Evolutionary conservation across 441 rosid genomes (phyloP).

Genomic region (Mallotus repandus): DNA sequence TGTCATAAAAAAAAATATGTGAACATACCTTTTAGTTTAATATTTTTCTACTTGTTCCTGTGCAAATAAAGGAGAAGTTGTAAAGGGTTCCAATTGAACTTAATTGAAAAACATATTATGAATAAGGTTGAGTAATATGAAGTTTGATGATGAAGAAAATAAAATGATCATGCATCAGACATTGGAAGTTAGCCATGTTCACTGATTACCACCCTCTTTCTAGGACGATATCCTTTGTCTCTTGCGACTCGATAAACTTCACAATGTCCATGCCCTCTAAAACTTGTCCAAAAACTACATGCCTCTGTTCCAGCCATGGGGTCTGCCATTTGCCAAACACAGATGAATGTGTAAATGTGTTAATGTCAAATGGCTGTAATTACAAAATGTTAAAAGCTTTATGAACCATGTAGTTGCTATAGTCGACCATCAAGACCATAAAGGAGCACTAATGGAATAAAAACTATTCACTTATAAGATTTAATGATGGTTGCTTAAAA

Average conservation of each 20-base stretch:
- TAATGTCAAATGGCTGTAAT: not conserved
- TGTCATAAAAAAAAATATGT: too few relatives aligned
- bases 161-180: slow-evolving; percentile 41
- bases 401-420: not conserved
- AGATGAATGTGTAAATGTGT: not conserved
- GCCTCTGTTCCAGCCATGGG: slow-evolving; percentile 90
- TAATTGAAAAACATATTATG: not conserved
- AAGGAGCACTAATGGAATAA: not conserved
- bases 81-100: not conserved
- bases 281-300: slow-evolving; percentile 96
- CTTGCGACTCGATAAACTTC: slow-evolving; percentile 76
- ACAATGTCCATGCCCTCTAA: slow-evolving; percentile 94
- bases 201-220: slow-evolving; percentile 69
- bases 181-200: slow-evolving; percentile 91
- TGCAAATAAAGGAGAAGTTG: not conserved
- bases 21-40: not conserved
- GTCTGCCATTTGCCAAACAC: slow-evolving; percentile 54
- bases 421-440: not conserved
- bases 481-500: not conserved
- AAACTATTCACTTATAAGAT: too few relatives aligned
- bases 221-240: slow-evolving; percentile 71
- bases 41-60: slow-evolving; percentile 3
- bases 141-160: slow-evolving; percentile 4
- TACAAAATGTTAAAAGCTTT: not conserved
- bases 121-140: slow-evolving; percentile 4